Evolutionary conservation across 2,329 filamentous ascomycete species (phyloP).

Genomic region (Dactylellina drechsleri): DNA sequence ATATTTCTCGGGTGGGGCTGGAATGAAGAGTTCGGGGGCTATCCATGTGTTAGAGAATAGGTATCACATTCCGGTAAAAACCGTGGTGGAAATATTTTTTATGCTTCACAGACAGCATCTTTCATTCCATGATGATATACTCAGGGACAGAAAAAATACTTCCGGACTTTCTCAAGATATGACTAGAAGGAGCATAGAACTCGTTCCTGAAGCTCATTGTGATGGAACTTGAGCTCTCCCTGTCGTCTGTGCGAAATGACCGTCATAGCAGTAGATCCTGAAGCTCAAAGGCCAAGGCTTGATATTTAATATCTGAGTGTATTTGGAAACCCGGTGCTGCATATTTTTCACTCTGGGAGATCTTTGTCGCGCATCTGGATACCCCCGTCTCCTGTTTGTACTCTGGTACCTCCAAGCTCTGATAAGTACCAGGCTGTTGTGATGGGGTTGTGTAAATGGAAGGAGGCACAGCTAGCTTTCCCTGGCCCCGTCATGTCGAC

Average conservation of each 20-base stretch:
- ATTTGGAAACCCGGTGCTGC: constrained; percentile 25
- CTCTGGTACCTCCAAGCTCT: constrained; percentile 13
- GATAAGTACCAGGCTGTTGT: constrained; percentile 10
- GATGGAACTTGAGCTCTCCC: background rate
- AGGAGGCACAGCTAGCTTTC: constrained; percentile 35
- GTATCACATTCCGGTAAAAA: constrained; percentile 50
- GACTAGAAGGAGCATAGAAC: constrained; percentile 4
- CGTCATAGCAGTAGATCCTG: constrained; percentile 38
- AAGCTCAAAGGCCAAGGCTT: constrained; percentile 8
- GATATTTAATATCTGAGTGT: constrained; percentile 14
- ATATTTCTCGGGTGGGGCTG: constrained; percentile 38
- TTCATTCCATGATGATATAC: constrained; percentile 21
- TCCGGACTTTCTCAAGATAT: constrained; percentile 5
- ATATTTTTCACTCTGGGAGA: constrained; percentile 18
- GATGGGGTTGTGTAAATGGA: constrained; percentile 18
- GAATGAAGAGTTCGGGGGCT: constrained; percentile 23
- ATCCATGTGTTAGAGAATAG: constrained; percentile 34
- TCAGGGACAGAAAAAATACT: constrained; percentile 19
- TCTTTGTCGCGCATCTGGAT: constrained; percentile 41
- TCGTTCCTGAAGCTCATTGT: constrained; percentile 9
- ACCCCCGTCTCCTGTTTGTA: constrained; percentile 18
- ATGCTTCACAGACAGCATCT: constrained; percentile 10
- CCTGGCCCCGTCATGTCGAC: constrained; percentile 11
- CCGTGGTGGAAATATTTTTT: constrained; percentile 30
- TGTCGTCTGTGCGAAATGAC: background rate